Conservation (phyloP, 352 stramenopile genomes). For the Aphanomyces astaci region DNA sequence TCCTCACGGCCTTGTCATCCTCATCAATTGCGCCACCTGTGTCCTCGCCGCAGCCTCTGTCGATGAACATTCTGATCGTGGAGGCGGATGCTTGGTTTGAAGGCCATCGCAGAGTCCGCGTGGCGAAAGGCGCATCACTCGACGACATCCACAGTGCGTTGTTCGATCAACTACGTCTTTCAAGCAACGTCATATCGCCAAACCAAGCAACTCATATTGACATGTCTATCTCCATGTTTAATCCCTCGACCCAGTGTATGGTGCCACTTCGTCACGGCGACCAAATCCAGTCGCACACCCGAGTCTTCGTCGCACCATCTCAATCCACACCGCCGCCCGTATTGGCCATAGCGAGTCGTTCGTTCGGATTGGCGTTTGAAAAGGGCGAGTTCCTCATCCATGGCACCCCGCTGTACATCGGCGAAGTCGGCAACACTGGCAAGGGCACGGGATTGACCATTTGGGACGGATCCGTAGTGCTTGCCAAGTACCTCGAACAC, state of each 20-base stretch:
- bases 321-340: background rate
- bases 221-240: background rate
- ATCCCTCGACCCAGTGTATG: background rate
- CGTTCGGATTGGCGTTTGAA: constrained; percentile 43
- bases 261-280: background rate
- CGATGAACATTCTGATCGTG: constrained; percentile 18
- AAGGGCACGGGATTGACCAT: constrained; percentile 83
- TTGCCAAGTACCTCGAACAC: constrained; percentile 88
- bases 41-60: background rate
- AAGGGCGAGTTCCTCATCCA: constrained; percentile 46
- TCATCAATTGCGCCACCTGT: background rate
- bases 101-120: constrained; percentile 11
- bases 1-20: background rate
- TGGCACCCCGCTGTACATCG: constrained; percentile 39
- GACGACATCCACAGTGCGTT: background rate
- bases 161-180: background rate
- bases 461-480: constrained; percentile 85
- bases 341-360: constrained; percentile 13
- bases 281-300: constrained; percentile 17
- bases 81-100: constrained; percentile 20
- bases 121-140: constrained; percentile 5
- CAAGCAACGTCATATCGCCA: background rate
- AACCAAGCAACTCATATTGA: no score
- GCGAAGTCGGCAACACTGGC: constrained; percentile 70
- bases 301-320: background rate